Evolutionary conservation across 331 rosid species (phyloP).

Genomic region (Pyrus hybrid): DNA sequence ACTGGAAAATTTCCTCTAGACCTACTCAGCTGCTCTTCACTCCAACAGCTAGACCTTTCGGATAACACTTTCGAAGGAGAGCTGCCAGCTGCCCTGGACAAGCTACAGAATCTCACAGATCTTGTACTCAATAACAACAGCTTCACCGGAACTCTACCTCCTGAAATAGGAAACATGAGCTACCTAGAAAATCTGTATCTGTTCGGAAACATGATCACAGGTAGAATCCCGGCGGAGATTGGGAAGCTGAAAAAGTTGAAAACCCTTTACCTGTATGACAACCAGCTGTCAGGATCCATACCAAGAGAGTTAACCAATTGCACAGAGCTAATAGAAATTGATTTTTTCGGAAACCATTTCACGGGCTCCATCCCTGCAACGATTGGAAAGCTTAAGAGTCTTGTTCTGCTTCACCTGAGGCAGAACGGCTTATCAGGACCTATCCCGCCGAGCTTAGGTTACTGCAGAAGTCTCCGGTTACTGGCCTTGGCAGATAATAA

Average conservation of each 20-base stretch:
- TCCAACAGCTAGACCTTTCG: constrained; percentile 84
- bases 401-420: constrained; percentile 79
- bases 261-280: constrained; percentile 71
- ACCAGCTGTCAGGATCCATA: constrained; percentile 73
- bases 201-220: constrained; percentile 64
- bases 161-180: constrained; percentile 67
- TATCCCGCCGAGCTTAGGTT: constrained; percentile 91
- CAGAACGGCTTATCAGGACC: constrained; percentile 85
- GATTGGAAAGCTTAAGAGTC: constrained; percentile 67
- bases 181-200: constrained; percentile 53
- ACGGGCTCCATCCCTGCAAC: constrained; percentile 71
- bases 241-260: constrained; percentile 61
- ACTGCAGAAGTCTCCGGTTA: constrained; percentile 63
- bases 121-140: constrained; percentile 82
- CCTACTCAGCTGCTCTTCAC: constrained; percentile 56
- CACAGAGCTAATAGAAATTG: constrained; percentile 59
- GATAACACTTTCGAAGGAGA: constrained; percentile 67
- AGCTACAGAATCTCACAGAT: constrained; percentile 56
- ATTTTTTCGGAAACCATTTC: constrained; percentile 86
- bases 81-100: constrained; percentile 51
- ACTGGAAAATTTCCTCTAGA: constrained; percentile 64
- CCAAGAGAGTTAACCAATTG: constrained; percentile 82
- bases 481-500: constrained; percentile 92
- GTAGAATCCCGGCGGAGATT: constrained; percentile 63
- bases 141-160: constrained; percentile 64